Evolutionary conservation across 2,329 filamentous ascomycete species (phyloP).

Genomic region (Colletotrichum kahawae): DNA sequence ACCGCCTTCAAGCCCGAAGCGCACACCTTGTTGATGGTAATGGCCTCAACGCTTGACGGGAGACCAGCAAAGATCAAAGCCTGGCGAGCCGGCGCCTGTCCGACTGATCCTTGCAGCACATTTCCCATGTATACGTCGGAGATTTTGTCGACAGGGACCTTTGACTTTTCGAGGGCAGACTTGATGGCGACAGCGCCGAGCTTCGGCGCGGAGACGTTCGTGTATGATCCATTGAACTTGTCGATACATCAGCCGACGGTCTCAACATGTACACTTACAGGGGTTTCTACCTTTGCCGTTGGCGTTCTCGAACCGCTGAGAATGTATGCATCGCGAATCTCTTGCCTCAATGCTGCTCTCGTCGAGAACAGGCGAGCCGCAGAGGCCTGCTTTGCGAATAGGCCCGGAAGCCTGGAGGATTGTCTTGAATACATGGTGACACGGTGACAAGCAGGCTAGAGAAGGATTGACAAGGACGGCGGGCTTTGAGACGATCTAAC

Average conservation of each 20-base stretch:
- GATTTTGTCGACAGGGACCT: slow-evolving; percentile 79
- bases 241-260: slow-evolving; percentile 14
- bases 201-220: slow-evolving; percentile 81
- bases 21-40: slow-evolving; percentile 98
- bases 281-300: slow-evolving; percentile 74
- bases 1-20: slow-evolving; percentile 95
- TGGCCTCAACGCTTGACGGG: slow-evolving; percentile 79
- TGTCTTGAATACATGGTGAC: slow-evolving; percentile 36
- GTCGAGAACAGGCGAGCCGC: slow-evolving; percentile 53
- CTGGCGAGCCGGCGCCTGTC: slow-evolving; percentile 91
- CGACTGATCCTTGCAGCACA: slow-evolving; percentile 82
- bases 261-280: neutral
- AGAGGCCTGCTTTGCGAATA: slow-evolving; percentile 44
- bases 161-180: slow-evolving; percentile 85
- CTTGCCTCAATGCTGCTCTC: slow-evolving; percentile 53
- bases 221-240: slow-evolving; percentile 93
- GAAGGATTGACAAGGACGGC: neutral
- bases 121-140: slow-evolving; percentile 98
- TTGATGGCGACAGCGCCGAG: slow-evolving; percentile 93
- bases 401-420: slow-evolving; percentile 37
- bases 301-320: slow-evolving; percentile 89
- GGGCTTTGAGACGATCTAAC: neutral
- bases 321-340: slow-evolving; percentile 93
- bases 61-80: slow-evolving; percentile 89
- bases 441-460: slow-evolving; percentile 1